Conservation (phyloP, 495 filamentous ascomycete genomes). For the Trichoderma gamsii region DNA sequence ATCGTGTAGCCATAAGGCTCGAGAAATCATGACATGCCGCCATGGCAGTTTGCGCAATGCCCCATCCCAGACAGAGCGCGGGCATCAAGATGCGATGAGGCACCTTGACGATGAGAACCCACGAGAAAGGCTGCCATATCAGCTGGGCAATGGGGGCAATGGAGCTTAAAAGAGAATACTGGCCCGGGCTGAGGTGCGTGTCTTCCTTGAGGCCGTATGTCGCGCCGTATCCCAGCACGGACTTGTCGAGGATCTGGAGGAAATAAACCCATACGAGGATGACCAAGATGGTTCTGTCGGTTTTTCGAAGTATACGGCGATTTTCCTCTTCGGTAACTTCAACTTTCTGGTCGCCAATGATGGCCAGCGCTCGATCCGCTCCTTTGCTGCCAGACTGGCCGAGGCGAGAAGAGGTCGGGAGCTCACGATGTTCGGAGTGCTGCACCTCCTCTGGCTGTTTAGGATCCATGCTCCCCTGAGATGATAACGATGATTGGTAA, state of each 20-base stretch:
- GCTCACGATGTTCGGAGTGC: neutral
- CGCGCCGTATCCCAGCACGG: conserved; percentile 56
- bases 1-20: conserved; percentile 46
- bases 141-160: conserved; percentile 61
- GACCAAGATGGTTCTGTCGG: conserved; percentile 50
- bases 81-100: conserved; percentile 62
- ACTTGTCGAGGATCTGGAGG: conserved; percentile 58
- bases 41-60: conserved; percentile 51
- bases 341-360: neutral
- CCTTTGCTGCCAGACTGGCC: neutral
- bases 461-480: neutral
- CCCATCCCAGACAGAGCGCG: conserved; percentile 52
- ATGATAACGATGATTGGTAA: neutral
- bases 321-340: conserved; percentile 19
- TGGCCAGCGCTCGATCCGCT: neutral
- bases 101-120: conserved; percentile 58
- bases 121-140: conserved; percentile 61
- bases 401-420: neutral
- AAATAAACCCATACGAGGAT: conserved; percentile 63
- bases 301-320: conserved; percentile 54
- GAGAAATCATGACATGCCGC: conserved; percentile 43
- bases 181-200: conserved; percentile 47
- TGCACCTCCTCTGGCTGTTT: neutral
- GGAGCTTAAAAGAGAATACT: conserved; percentile 57
- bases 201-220: conserved; percentile 56